These are phyloP conservation scores for Isatis lusitanica DNA, from an alignment of 441 rosid species.

Conservation along the genomic window DNA sequence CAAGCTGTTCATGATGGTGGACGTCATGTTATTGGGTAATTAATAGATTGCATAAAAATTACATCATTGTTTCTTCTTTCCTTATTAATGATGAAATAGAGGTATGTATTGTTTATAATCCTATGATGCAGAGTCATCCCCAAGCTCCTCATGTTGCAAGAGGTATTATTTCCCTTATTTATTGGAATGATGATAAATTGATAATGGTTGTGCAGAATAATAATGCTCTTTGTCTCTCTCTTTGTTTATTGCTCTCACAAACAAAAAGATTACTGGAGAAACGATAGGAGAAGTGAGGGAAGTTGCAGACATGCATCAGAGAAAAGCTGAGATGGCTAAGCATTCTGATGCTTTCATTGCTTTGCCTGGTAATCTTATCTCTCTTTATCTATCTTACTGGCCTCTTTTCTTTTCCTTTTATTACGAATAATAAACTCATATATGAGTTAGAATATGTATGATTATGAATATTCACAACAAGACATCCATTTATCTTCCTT, in stretches of 20 bases:
- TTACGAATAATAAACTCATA: not conserved
- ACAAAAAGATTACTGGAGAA: constrained; percentile 55
- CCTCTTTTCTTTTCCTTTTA: not conserved
- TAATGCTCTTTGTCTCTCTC: constrained; percentile 1
- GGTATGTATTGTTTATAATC: not conserved
- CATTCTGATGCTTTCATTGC: constrained; percentile 63
- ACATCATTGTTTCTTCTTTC: not conserved
- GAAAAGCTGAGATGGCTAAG: constrained; percentile 70
- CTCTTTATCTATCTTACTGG: no score
- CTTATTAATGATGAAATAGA: not conserved
- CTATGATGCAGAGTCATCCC: constrained; percentile 24
- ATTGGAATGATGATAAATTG: not conserved
- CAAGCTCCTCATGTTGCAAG: constrained; percentile 30
- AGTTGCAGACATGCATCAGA: constrained; percentile 66
- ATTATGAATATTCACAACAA: not conserved
- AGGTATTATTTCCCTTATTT: constrained; percentile 1
- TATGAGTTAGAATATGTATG: not conserved
- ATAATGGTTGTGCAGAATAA: not conserved
- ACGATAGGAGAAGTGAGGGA: constrained; percentile 59
- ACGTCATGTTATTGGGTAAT: constrained; percentile 94
- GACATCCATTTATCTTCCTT: not conserved
- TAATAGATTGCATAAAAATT: not conserved
- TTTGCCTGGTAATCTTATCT: constrained; percentile 51
- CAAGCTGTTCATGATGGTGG: constrained; percentile 97
- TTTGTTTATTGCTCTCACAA: not conserved